A percentile compares a stretch with the other conserved stretches of the same genome.
phyloP scores from a whole-genome alignment of 192 early-diverging fungal species.

The Funneliformis mosseae region DNA sequence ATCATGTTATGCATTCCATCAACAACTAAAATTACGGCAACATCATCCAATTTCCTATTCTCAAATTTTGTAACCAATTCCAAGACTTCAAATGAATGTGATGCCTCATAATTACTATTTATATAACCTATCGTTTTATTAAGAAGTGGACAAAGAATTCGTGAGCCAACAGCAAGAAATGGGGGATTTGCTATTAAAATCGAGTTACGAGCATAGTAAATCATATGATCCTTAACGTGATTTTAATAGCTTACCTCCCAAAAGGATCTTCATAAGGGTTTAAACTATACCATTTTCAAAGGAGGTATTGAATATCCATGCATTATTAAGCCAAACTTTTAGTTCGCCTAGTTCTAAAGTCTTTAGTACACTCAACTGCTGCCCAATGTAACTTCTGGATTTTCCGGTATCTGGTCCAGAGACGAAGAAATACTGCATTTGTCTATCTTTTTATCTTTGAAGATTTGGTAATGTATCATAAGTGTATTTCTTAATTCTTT shows the following conservation, averaged over 20 bases:
- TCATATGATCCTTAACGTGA: too few relatives aligned
- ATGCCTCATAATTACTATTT: slow-evolving; percentile 29
- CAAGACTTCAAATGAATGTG: slow-evolving; percentile 25
- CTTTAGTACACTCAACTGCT: not conserved
- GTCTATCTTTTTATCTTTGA: not conserved
- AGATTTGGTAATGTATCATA: not conserved
- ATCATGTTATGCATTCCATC: slow-evolving; percentile 40
- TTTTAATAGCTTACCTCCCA: too few relatives aligned
- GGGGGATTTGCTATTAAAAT: not conserved
- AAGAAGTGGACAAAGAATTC: slow-evolving; percentile 41
- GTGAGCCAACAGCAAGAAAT: too few relatives aligned
- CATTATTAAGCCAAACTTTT: too few relatives aligned
- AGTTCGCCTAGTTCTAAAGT: too few relatives aligned
- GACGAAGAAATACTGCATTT: slow-evolving; percentile 22
- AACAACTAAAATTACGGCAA: slow-evolving; percentile 39
- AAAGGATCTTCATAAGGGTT: too few relatives aligned
- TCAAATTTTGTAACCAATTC: slow-evolving; percentile 24
- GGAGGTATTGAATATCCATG: too few relatives aligned
- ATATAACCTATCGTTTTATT: slow-evolving; percentile 27
- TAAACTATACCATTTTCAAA: too few relatives aligned
- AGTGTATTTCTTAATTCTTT: not conserved
- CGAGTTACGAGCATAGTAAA: too few relatives aligned
- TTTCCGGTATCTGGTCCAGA: slow-evolving; percentile 24
- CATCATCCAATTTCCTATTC: slow-evolving; percentile 30
- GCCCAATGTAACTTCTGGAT: not conserved